Evolutionary conservation across 352 stramenopile genomes (phyloP).

Genomic region (Phytopythium oedochilum): DNA sequence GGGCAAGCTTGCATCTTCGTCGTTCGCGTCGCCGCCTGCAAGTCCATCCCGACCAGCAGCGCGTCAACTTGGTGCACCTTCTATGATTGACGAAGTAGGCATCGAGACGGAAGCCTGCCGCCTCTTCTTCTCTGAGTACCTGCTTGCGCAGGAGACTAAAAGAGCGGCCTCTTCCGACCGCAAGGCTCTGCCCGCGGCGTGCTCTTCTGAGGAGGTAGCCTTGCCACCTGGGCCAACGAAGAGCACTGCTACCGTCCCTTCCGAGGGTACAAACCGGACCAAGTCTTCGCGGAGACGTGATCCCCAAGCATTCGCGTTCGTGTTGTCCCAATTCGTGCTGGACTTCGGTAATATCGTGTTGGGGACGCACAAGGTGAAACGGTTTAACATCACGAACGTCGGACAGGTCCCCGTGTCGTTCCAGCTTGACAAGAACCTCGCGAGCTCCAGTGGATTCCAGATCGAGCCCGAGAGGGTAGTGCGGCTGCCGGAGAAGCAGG

Average conservation of each 20-base stretch:
- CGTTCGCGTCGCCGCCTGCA: conserved; percentile 7
- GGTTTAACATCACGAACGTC: conserved; percentile 92
- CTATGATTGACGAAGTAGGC: conserved; percentile 59
- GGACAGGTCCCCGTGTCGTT: conserved; percentile 83
- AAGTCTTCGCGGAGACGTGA: conserved; percentile 24
- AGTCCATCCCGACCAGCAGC: conserved; percentile 16
- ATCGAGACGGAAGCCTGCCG: conserved; percentile 81
- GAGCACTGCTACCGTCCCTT: not conserved
- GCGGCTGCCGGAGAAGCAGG: conserved; percentile 86
- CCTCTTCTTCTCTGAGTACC: conserved; percentile 85
- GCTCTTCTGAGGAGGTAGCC: not conserved
- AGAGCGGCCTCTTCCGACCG: conserved; percentile 9
- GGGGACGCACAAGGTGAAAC: conserved; percentile 88
- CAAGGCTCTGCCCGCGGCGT: not conserved
- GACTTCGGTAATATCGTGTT: conserved; percentile 95
- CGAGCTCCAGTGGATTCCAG: conserved; percentile 82
- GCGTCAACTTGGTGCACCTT: conserved; percentile 1
- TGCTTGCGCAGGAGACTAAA: conserved; percentile 49
- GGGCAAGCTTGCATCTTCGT: not conserved
- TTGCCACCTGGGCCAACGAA: not conserved
- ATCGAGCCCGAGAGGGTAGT: conserved; percentile 94
- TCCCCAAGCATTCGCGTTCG: conserved; percentile 55
- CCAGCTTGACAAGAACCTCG: conserved; percentile 90
- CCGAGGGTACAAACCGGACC: not conserved
- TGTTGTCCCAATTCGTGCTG: conserved; percentile 88